phyloP scores from a whole-genome alignment of 164 flowering plant species.

The Annona squamosa region DNA sequence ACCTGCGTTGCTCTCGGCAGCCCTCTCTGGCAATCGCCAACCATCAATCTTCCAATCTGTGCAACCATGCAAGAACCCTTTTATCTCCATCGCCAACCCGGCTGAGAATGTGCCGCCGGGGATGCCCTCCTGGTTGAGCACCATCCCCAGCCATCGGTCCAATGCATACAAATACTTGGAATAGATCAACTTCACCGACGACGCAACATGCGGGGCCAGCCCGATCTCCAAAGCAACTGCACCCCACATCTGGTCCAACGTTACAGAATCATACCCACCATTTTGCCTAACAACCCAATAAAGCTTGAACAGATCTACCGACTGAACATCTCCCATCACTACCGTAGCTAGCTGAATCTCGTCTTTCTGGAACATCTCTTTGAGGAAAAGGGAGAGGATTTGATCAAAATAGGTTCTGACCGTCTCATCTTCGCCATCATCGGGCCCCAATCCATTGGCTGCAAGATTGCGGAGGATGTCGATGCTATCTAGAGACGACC shows the following conservation, averaged over 20 bases:
- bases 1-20: not conserved
- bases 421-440: slow-evolving; percentile 2
- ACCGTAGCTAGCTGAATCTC: slow-evolving; percentile 37
- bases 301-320: slow-evolving; percentile 52
- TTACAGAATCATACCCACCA: slow-evolving; percentile 44
- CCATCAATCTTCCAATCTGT: slow-evolving; percentile 7
- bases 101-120: slow-evolving; percentile 15
- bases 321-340: slow-evolving; percentile 49
- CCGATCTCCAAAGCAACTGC: slow-evolving; percentile 39
- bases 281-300: slow-evolving; percentile 41
- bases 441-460: slow-evolving; percentile 14
- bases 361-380: slow-evolving; percentile 18
- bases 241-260: slow-evolving; percentile 35
- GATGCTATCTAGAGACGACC: slow-evolving; percentile 21
- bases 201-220: slow-evolving; percentile 21
- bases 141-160: slow-evolving; percentile 34
- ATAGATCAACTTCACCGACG: slow-evolving; percentile 48
- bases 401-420: slow-evolving; percentile 25
- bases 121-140: slow-evolving; percentile 10
- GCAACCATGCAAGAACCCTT: not conserved
- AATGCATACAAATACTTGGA: slow-evolving; percentile 41
- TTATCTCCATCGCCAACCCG: slow-evolving; percentile 25
- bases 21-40: slow-evolving; percentile 6
- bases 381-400: slow-evolving; percentile 22
- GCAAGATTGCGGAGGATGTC: slow-evolving; percentile 18